Conservation (phyloP, 495 filamentous ascomycete species). For the Penicillium parvum region DNA sequence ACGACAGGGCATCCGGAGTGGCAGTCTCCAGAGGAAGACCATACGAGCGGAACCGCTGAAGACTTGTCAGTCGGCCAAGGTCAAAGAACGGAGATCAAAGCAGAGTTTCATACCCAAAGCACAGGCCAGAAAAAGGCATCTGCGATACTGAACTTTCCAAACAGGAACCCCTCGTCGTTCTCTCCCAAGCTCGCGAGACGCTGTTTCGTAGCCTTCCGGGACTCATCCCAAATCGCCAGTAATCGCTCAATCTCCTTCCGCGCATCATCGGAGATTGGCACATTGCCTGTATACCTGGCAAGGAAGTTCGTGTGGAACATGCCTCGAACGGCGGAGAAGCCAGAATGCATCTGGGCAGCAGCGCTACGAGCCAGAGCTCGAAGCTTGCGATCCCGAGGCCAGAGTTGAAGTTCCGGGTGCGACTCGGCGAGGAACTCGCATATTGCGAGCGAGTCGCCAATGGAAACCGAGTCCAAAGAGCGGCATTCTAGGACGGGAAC, state of each 20-base stretch:
- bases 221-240: slow-evolving; percentile 19
- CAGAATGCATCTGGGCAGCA: slow-evolving; percentile 52
- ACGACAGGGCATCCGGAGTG: slow-evolving; percentile 32
- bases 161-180: slow-evolving; percentile 24
- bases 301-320: slow-evolving; percentile 44
- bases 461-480: slow-evolving; percentile 21
- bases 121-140: slow-evolving; percentile 35
- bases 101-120: slow-evolving; percentile 32
- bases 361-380: slow-evolving; percentile 48
- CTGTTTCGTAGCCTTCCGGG: slow-evolving; percentile 18
- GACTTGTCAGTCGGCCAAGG: not conserved
- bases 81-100: not conserved
- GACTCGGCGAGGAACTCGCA: slow-evolving; percentile 50
- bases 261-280: slow-evolving; percentile 25
- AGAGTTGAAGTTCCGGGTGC: slow-evolving; percentile 38
- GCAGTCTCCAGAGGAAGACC: slow-evolving; percentile 36
- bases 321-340: slow-evolving; percentile 42
- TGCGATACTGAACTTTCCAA: slow-evolving; percentile 33
- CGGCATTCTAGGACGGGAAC: slow-evolving; percentile 31
- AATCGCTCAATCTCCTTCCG: slow-evolving; percentile 24
- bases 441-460: slow-evolving; percentile 53
- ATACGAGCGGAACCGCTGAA: slow-evolving; percentile 44
- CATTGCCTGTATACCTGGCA: slow-evolving; percentile 28
- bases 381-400: slow-evolving; percentile 40
- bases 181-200: slow-evolving; percentile 20